Percentiles rank a stretch among this genome's conserved stretches.
Conservation (phyloP, 2,329 filamentous ascomycete genomes). For the Colletotrichum chrysophilum region DNA sequence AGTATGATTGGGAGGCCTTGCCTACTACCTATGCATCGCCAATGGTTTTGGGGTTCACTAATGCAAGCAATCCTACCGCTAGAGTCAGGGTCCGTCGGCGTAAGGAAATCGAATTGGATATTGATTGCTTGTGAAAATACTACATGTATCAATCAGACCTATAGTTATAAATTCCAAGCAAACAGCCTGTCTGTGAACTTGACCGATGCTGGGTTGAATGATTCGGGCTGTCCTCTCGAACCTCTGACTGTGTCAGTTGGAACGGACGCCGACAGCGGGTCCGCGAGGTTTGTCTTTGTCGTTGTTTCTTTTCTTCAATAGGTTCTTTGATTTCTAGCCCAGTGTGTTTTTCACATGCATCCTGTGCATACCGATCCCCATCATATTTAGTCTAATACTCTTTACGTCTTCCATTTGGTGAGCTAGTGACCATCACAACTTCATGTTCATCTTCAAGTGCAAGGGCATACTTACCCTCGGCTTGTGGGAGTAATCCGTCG, state of each 20-base stretch:
- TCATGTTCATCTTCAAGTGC: neutral
- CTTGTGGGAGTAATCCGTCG: neutral
- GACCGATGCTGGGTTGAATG: neutral
- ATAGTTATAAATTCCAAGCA: neutral
- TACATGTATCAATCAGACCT: neutral
- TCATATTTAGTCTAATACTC: fast-evolving
- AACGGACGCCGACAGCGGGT: neutral
- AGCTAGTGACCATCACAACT: neutral
- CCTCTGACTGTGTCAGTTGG: neutral
- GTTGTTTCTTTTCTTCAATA: too few relatives aligned
- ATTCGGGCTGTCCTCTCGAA: neutral
- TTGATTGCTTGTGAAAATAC: neutral
- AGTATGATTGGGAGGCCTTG: neutral
- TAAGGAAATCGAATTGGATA: neutral
- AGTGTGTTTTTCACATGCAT: too few relatives aligned
- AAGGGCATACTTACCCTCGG: neutral
- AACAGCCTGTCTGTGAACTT: neutral
- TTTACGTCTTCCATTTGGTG: fast-evolving
- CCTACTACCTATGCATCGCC: neutral
- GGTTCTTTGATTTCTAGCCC: too few relatives aligned
- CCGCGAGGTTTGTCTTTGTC: neutral
- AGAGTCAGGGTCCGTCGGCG: neutral
- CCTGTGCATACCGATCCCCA: too few relatives aligned
- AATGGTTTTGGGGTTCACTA: neutral
- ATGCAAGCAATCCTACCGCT: neutral